These are phyloP conservation scores for Tulasnella sp. DNA, from an alignment of 768 basidiomycete genomes.

Conservation along the genomic window DNA sequence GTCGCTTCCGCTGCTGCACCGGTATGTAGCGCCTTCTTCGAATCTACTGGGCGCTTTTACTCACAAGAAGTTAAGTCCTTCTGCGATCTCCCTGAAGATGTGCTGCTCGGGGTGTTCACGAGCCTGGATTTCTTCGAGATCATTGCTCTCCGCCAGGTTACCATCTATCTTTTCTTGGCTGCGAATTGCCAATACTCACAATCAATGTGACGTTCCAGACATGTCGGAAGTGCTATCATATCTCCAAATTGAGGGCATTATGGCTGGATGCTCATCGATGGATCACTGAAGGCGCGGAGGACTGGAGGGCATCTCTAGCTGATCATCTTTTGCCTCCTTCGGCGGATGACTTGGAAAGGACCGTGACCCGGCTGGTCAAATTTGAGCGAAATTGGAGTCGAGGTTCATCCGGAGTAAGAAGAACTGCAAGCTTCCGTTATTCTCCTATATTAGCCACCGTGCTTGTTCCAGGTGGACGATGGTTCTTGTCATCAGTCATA, in stretches of 20 bases:
- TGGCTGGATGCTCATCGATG: background rate
- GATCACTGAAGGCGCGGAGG: background rate
- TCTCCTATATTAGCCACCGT: no score
- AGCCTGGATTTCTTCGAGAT: no score
- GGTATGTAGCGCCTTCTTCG: background rate
- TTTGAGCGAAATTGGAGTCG: background rate
- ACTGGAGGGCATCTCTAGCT: background rate
- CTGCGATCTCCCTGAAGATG: background rate
- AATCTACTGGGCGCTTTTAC: background rate
- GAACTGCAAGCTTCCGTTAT: background rate
- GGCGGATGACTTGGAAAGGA: background rate
- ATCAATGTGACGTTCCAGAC: background rate
- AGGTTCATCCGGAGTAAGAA: background rate
- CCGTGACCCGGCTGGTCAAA: background rate
- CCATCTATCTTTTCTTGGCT: no score
- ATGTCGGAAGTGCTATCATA: background rate
- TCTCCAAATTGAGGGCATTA: background rate
- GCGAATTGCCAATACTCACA: no score
- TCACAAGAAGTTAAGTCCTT: background rate
- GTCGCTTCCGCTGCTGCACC: background rate
- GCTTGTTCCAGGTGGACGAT: background rate
- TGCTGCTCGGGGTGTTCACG: no score
- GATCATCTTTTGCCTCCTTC: background rate
- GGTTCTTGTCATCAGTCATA: no score
- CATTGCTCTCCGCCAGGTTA: no score